phyloP scores from a whole-genome alignment of 1,284 basidiomycete species.

The Coniferiporia sulphurascens region DNA sequence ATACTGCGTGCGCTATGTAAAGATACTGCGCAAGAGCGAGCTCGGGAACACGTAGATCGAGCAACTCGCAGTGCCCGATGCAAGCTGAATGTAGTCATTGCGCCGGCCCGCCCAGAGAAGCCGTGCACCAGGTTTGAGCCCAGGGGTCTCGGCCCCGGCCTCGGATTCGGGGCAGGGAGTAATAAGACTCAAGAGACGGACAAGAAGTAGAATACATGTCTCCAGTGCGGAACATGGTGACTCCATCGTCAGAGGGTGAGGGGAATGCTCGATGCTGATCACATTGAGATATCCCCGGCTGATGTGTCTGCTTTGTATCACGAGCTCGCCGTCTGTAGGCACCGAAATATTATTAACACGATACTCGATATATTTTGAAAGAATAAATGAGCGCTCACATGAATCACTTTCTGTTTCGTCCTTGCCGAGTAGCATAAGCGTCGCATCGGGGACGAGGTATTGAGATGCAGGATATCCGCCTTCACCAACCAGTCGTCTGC shows the following conservation, averaged over 20 bases:
- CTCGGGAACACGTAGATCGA: slow-evolving; percentile 30
- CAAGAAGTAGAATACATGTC: slow-evolving; percentile 27
- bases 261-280: slow-evolving; percentile 25
- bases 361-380: slow-evolving; percentile 9
- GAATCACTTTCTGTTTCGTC: slow-evolving; percentile 5
- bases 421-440: slow-evolving; percentile 3
- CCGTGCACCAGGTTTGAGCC: slow-evolving; percentile 13
- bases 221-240: slow-evolving; percentile 31
- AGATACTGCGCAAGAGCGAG: slow-evolving; percentile 25
- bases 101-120: slow-evolving; percentile 32
- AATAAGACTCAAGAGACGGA: neutral
- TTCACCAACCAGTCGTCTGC: neutral
- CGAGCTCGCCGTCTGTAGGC: slow-evolving; percentile 31
- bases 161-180: neutral
- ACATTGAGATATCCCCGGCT: slow-evolving; percentile 28
- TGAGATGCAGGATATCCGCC: slow-evolving; percentile 7
- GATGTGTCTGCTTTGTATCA: slow-evolving; percentile 28
- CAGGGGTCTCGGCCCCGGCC: neutral
- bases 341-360: slow-evolving; percentile 23
- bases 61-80: slow-evolving; percentile 31
- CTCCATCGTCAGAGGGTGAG: slow-evolving; percentile 23
- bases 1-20: slow-evolving; percentile 25
- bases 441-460: slow-evolving; percentile 1
- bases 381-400: neutral
- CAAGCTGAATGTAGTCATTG: slow-evolving; percentile 34